Evolutionary conservation across 2,329 filamentous ascomycete genomes (phyloP), one percentile per base, ranked within the genome.

Genomic region (Emmonsia crescens): DNA sequence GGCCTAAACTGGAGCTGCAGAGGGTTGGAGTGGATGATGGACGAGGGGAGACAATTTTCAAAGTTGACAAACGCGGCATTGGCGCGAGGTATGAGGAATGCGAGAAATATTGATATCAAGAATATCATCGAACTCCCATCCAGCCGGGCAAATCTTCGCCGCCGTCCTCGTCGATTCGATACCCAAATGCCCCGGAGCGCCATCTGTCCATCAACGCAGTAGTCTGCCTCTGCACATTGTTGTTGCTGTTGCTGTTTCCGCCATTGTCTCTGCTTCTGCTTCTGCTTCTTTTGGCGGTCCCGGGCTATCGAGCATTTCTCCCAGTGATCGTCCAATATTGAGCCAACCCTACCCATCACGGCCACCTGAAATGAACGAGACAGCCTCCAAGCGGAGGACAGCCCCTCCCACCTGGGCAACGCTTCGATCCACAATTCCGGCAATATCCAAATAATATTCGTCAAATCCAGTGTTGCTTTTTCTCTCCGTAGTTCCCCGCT

Each of bases 1-100:
- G 94, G 92, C 14, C 85, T 80, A 78, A 93, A 96, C 77, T 96
- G 91, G 38, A 97, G 81, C 64, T 82, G 82, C 42, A 78, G 74
- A 16, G 87, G 83, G 9, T 77, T 76, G 54, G 82, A 81, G 63
- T 85, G 79, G 71, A 87, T 82, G 59, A 82, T 81, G 62, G 82
- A 78, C 56, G 80, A 74, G 56, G 74, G 72, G 36, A 96, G 80
- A 76, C 93, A 99, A 76, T 96, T 96, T n/a, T 88, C 81, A 75
- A 95, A 94, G 62, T 84, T 79, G 64, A 96, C 77, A 68, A 85
- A 83, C 52, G 85, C 90, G 57, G 88, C 89, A 48, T 77, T 73
- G 31, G 76, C 78, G 9, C 83, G 79, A n/a, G 70, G 21, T 46
- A 38, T 55, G n/a, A 56, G 14, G 10, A 62, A 27, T 27, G 49